phyloP scores from a whole-genome alignment of 495 filamentous ascomycete species.

The Penicillium soppii region DNA sequence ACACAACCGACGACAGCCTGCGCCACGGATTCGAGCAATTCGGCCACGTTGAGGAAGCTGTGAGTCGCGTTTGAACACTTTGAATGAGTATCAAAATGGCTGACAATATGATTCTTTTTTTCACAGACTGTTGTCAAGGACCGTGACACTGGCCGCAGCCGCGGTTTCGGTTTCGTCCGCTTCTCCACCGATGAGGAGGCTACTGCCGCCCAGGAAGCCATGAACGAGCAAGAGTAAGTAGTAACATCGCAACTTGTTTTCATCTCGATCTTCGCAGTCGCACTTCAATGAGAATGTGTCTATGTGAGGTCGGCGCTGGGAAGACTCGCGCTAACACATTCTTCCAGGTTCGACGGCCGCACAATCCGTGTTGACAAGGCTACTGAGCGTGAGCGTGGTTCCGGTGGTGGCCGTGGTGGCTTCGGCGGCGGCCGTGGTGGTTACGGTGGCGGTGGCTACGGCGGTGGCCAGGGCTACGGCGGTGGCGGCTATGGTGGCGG shows the following conservation, averaged over 20 bases:
- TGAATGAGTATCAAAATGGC: neutral
- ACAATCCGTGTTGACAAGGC: conserved; percentile 95
- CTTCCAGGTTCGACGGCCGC: conserved; percentile 88
- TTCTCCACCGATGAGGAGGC: conserved; percentile 79
- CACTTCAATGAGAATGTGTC: neutral
- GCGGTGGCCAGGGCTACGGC: neutral
- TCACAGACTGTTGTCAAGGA: conserved; percentile 93
- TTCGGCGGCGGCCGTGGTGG: conserved; percentile 22
- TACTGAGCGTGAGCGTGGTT: conserved; percentile 60
- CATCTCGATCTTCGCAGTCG: neutral
- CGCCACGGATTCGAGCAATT: conserved; percentile 10
- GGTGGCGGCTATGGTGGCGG: conserved; percentile 1
- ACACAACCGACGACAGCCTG: conserved; percentile 5
- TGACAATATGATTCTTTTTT: conserved; percentile 6
- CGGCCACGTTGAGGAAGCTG: conserved; percentile 8
- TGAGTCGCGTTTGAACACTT: conserved; percentile 3
- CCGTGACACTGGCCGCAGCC: conserved; percentile 90
- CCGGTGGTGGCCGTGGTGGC: conserved; percentile 21
- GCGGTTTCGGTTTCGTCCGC: conserved; percentile 96
- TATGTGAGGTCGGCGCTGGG: neutral
- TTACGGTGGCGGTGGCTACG: conserved; percentile 2
- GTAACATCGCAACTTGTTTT: neutral
- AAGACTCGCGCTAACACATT: neutral
- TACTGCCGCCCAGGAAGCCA: conserved; percentile 70
- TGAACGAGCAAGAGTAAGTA: conserved; percentile 93